Base-by-base conservation (phyloP, 2,329 filamentous ascomycete genomes). In the Sarocladium kiliense region DNA sequence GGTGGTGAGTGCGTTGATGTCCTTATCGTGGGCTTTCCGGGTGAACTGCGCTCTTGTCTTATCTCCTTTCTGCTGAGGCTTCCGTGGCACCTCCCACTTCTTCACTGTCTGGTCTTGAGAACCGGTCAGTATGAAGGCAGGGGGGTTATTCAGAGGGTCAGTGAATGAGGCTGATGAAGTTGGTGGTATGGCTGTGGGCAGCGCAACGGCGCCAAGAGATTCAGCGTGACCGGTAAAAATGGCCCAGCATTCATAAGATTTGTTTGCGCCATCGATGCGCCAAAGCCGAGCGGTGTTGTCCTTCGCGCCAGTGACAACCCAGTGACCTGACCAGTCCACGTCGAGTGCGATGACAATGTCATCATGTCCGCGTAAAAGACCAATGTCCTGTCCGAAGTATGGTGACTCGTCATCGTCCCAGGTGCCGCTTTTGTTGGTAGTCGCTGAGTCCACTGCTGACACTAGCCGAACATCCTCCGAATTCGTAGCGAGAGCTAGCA, bases 101-200 rank as follows among this genome's bases (percentile, higher is more conserved):
- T 99, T 99, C 62, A 99, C 81, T 0, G 94, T 99, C 66, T 91
- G 88, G 68, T 99, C 94, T 68, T 97, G 91, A 25, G 93, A 97
- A 14, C 94, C 94, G 0, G 94, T 97, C 30, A 99, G 73, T 25
- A 99, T 73, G 66, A 92, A 97, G 9, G 84, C 73, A 4, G 94
- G 94, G 4, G 93, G 90, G 62, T 96, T 79, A 53, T 83, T 85
- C 6, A 95, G 77, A 1, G 92, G 91, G 58, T 89, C 84, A 21
- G 79, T 80, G 65, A 84, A 85, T 11, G 88, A 88, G 36, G 85
- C 77, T 14, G 89, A 91, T 23, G 82, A 84, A 58, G 84, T 78
- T 6, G 82, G 75, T 1, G 92, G 91, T 2, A 80, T 67, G 9
- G 78, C 78, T 59, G 87, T 86, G 2, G 94, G 89, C 14, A 99